Percentiles rank a stretch among this genome's conserved stretches.
These are phyloP conservation scores for Alternaria panax DNA, from an alignment of 2,329 filamentous ascomycete species.

Conservation along the genomic window DNA sequence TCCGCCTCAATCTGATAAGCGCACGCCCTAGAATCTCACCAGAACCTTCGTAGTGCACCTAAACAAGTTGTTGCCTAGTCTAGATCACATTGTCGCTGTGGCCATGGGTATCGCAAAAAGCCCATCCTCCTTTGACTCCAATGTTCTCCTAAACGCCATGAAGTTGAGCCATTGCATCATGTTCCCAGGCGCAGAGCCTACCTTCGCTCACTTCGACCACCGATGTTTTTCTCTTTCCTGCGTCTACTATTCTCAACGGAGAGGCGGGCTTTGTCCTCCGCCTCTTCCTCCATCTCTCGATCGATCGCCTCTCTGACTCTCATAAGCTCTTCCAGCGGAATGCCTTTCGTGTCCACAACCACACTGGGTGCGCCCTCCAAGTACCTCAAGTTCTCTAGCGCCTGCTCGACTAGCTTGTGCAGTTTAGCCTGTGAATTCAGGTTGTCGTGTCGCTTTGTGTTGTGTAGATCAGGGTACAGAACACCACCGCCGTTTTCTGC, in stretches of 20 bases:
- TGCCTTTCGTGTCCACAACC: constrained; percentile 76
- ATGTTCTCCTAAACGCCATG: background rate
- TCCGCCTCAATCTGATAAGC: background rate
- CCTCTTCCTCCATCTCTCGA: constrained; percentile 69
- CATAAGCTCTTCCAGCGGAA: constrained; percentile 71
- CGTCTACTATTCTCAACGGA: constrained; percentile 58
- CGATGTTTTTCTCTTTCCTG: constrained; percentile 55
- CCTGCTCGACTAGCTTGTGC: constrained; percentile 75
- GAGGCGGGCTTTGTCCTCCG: constrained; percentile 66
- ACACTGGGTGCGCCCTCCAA: constrained; percentile 80
- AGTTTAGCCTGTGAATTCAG: constrained; percentile 80
- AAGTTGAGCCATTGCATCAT: background rate
- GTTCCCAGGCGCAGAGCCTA: constrained; percentile 8
- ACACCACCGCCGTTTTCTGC: constrained; percentile 74
- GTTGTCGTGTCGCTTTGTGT: constrained; percentile 75
- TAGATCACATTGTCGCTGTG: background rate
- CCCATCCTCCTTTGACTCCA: background rate
- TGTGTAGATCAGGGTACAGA: constrained; percentile 87
- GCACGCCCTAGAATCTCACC: background rate
- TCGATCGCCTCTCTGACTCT: constrained; percentile 73
- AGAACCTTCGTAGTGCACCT: background rate
- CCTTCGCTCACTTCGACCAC: constrained; percentile 53
- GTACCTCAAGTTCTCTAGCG: constrained; percentile 86
- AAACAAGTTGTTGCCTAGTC: background rate
- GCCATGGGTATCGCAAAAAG: constrained; percentile 1